phyloP scores from a whole-genome alignment of 1,284 basidiomycete genomes.

The Austroboletus olivaceoglutinosus region DNA sequence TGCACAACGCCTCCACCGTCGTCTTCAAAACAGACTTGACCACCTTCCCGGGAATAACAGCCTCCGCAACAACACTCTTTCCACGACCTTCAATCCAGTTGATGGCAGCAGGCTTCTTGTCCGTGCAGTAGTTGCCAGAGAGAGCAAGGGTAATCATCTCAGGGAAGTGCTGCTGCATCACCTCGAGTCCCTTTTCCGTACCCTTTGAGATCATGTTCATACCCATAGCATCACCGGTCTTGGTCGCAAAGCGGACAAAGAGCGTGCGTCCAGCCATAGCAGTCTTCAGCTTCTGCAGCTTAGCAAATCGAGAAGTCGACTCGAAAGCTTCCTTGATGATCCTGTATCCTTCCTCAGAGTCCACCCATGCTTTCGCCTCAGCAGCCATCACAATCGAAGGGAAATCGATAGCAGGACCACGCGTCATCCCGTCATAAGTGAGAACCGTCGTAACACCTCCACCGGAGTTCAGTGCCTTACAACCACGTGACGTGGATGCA shows the following conservation, averaged over 20 bases:
- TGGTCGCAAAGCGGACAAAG: conserved; percentile 94
- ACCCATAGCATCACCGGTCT: conserved; percentile 98
- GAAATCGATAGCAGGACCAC: conserved; percentile 97
- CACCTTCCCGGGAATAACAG: conserved; percentile 84
- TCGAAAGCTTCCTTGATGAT: conserved; percentile 88
- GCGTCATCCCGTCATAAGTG: conserved; percentile 95
- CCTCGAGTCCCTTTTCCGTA: conserved; percentile 90
- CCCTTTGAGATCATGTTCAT: conserved; percentile 99
- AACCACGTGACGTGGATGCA: conserved; percentile 95
- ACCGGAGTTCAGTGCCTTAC: conserved; percentile 95
- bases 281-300: conserved; percentile 79
- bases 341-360: conserved; percentile 77
- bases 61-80: conserved; percentile 97
- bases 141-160: conserved; percentile 93
- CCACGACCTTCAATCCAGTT: conserved; percentile 99
- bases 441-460: conserved; percentile 96
- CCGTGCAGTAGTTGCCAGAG: conserved; percentile 98
- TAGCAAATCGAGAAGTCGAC: conserved; percentile 89
- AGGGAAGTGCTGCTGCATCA: conserved; percentile 81
- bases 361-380: conserved; percentile 86
- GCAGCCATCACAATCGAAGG: conserved; percentile 80
- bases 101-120: conserved; percentile 99
- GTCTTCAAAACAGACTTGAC: conserved; percentile 95
- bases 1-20: conserved; percentile 86
- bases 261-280: conserved; percentile 89